Base-by-base conservation (phyloP, 1,139 yeast species). In the Eremothecium gossypii region DNA sequence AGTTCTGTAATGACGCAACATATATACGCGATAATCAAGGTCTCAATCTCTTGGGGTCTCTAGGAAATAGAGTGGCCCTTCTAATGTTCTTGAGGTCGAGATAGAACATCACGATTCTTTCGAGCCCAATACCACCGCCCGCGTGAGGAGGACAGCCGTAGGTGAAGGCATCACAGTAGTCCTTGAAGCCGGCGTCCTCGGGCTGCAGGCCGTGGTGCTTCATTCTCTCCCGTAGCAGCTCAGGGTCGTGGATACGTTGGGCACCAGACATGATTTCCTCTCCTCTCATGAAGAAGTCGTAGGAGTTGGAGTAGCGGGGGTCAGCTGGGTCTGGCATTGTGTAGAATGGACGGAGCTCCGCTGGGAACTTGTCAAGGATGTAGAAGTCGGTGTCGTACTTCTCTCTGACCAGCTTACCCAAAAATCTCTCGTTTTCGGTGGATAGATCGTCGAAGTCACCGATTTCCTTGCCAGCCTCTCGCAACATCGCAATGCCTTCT, bases 211-310 rank as follows among this genome's bases (percentile, higher is more conserved):
- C 97, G 58, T 83, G 95, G 38, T 72, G 82, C 42, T 65, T 71
- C 82, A 93, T 81, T 70, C 97, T 80, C 67, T 83, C 76, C 55
- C 70, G 74, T 61, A 91, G 76, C 58, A 91, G 73, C 47, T 71
- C 84, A 43, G 95, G 79, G 65, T 93, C 98, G 65, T 91, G 99
- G 56, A 91, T 77, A 76, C 99, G 96, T 71, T 91, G 99, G 45
- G 98, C 98, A 58, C 99, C 99, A 20, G 96, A 87, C 57, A 91
- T 72, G 58, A 91, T 91, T 69, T 91, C 99, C 71, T 91, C 98
- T 62, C 99, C 99, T 71, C 98, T 83, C 97, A 91, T 91, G 74
- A 93, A 93, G 79, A 93, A 91, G 71, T 91, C 99, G 64, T 89
- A 83, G 13, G 93, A 83, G 77, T 91, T 91, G 53, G 96, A 87